A percentile compares a stretch with the other conserved stretches of the same genome.
Evolutionary conservation across 1,139 yeast genomes (phyloP).

Genomic region (Geotrichum reessii): DNA sequence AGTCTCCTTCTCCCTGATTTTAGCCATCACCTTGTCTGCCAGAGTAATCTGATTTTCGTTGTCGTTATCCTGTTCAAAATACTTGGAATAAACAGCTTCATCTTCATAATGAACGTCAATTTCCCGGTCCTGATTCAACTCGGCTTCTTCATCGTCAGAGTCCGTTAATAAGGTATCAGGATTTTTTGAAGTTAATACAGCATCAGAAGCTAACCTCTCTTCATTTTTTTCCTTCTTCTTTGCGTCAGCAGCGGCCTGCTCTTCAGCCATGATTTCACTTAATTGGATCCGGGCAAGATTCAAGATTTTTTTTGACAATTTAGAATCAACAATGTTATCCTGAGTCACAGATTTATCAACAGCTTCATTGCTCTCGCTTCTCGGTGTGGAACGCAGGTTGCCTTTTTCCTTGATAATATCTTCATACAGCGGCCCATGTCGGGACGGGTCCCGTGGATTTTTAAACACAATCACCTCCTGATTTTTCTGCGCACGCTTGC

Average conservation of each 20-base stretch:
- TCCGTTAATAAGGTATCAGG: not conserved
- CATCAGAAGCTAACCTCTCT: not conserved
- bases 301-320: not conserved
- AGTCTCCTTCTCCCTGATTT: slow-evolving; percentile 66
- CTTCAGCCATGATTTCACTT: slow-evolving; percentile 5
- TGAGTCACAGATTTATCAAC: not conserved
- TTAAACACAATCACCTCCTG: not conserved
- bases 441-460: not conserved
- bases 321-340: not conserved
- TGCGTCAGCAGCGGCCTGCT: not conserved
- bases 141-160: not conserved
- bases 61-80: slow-evolving; percentile 41
- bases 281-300: not conserved
- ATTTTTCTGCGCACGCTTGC: not conserved
- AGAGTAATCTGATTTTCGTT: slow-evolving; percentile 48
- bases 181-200: not conserved
- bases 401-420: not conserved
- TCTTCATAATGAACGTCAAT: slow-evolving; percentile 42
- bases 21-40: slow-evolving; percentile 89
- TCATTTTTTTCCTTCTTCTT: not conserved
- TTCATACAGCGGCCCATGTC: not conserved
- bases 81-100: slow-evolving; percentile 38
- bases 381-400: not conserved
- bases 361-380: not conserved
- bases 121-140: slow-evolving; percentile 19